Percentiles rank a stretch among this genome's conserved stretches.
Evolutionary conservation across 371 early-diverging fungal genomes (phyloP).

Genomic region (Globomyces sp.): DNA sequence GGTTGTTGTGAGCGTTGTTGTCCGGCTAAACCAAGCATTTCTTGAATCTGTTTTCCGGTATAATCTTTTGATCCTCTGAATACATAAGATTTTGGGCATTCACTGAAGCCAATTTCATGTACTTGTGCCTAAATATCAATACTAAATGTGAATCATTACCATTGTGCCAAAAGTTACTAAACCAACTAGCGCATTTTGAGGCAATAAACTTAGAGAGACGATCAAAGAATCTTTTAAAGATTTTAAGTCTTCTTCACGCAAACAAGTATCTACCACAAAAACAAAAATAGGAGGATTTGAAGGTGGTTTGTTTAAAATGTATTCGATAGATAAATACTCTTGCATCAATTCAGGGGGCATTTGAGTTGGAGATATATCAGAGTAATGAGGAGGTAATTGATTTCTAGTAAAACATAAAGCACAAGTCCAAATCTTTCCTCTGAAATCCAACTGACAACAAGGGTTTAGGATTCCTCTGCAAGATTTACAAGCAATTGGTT

Average conservation of each 20-base stretch:
- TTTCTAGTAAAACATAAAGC: slow-evolving; percentile 98
- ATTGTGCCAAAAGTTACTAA: slow-evolving; percentile 99
- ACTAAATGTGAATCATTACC: slow-evolving; percentile 55
- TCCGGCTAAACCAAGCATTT: slow-evolving; percentile 87
- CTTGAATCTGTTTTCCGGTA: slow-evolving; percentile 89
- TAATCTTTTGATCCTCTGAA: slow-evolving; percentile 99
- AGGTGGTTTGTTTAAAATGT: slow-evolving; percentile 74
- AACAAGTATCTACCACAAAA: slow-evolving; percentile 98
- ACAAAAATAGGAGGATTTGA: slow-evolving; percentile 94
- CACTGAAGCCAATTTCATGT: slow-evolving; percentile 91
- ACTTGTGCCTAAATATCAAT: slow-evolving; percentile 67
- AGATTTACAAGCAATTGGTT: slow-evolving; percentile 96
- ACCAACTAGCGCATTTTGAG: slow-evolving; percentile 94
- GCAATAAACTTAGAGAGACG: slow-evolving; percentile 85
- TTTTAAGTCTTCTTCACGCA: slow-evolving; percentile 92
- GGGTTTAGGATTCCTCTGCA: slow-evolving; percentile 98
- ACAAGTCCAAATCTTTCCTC: slow-evolving; percentile 95
- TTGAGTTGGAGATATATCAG: slow-evolving; percentile 92
- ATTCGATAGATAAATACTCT: slow-evolving; percentile 97
- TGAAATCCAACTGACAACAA: slow-evolving; percentile 59
- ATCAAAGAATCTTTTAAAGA: slow-evolving; percentile 94
- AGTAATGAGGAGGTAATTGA: slow-evolving; percentile 97
- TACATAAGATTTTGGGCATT: slow-evolving; percentile 95
- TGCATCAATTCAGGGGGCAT: slow-evolving; percentile 96
- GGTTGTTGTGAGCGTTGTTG: slow-evolving; percentile 50